Evolutionary conservation across 2,329 filamentous ascomycete species (phyloP).

Genomic region (Paraconiothyrium brasiliense): DNA sequence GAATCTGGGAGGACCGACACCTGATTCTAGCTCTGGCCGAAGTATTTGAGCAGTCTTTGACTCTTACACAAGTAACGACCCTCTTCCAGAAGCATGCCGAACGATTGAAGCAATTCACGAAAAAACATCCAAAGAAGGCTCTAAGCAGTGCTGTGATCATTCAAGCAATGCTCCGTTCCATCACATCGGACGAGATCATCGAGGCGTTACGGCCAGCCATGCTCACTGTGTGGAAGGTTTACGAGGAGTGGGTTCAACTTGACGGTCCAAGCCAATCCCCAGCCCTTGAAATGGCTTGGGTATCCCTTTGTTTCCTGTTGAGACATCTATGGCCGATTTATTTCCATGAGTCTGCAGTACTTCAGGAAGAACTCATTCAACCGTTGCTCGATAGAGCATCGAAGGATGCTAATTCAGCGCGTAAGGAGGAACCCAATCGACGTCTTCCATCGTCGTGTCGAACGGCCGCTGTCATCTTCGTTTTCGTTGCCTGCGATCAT

Average conservation of each 20-base stretch:
- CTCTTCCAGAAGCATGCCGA: constrained; percentile 40
- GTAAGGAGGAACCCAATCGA: constrained; percentile 19
- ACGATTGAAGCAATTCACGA: constrained; percentile 25
- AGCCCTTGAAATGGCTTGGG: constrained; percentile 36
- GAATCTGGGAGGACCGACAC: constrained; percentile 44
- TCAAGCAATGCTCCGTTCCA: constrained; percentile 37
- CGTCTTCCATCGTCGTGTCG: constrained; percentile 29
- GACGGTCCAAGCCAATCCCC: constrained; percentile 28
- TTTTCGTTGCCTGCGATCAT: constrained; percentile 37
- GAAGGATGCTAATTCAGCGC: constrained; percentile 29
- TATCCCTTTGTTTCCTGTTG: constrained; percentile 39
- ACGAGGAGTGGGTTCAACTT: constrained; percentile 32
- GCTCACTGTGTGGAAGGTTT: constrained; percentile 32
- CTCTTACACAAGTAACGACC: constrained; percentile 40
- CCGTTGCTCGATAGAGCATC: constrained; percentile 40
- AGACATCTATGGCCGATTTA: constrained; percentile 42
- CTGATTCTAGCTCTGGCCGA: constrained; percentile 33
- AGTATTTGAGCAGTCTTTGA: constrained; percentile 44
- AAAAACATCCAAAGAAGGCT: constrained; percentile 27
- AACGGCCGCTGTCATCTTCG: constrained; percentile 38
- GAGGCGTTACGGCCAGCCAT: constrained; percentile 33
- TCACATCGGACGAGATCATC: constrained; percentile 36
- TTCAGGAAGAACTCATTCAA: constrained; percentile 36
- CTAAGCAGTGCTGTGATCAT: constrained; percentile 42
- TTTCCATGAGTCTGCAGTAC: constrained; percentile 34